phyloP scores from a whole-genome alignment of 495 filamentous ascomycete species.

The Astrothelium macrocarpum region DNA sequence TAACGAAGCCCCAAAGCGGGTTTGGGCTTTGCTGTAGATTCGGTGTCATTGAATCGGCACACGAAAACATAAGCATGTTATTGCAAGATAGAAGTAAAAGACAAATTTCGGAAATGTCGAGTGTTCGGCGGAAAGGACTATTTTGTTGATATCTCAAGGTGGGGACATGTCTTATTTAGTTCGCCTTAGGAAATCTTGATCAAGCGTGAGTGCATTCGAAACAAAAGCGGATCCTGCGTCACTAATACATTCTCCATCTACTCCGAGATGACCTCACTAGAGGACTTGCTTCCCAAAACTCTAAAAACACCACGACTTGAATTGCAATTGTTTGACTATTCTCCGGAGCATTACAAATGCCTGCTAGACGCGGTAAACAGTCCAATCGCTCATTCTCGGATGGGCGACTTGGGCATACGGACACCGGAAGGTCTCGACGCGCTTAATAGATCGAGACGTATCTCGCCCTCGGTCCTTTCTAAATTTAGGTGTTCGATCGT shows the following conservation, averaged over 20 bases:
- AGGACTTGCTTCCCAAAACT: not conserved
- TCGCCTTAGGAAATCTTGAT: no score
- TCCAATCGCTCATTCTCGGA: not conserved
- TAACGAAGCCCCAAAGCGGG: no score
- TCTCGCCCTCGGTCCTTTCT: not conserved
- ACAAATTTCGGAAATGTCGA: no score
- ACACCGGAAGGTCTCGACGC: slow-evolving; percentile 7
- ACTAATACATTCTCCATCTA: not conserved
- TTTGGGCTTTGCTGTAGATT: no score
- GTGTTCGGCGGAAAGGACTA: no score
- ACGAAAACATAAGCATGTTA: no score
- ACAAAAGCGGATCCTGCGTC: no score
- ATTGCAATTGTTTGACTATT: slow-evolving; percentile 1
- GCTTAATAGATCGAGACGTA: not conserved
- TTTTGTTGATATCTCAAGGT: no score
- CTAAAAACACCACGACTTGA: not conserved
- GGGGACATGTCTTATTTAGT: no score
- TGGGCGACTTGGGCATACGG: slow-evolving; percentile 5
- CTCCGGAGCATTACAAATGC: slow-evolving; percentile 1
- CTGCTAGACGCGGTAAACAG: not conserved
- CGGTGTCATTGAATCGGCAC: no score
- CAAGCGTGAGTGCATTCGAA: no score
- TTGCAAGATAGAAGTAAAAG: no score
- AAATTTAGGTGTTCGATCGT: not conserved
- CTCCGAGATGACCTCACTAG: slow-evolving; percentile 1